These are phyloP conservation scores for Tetracladium marchalianum DNA, from an alignment of 495 filamentous ascomycete genomes.

Conservation along the genomic window DNA sequence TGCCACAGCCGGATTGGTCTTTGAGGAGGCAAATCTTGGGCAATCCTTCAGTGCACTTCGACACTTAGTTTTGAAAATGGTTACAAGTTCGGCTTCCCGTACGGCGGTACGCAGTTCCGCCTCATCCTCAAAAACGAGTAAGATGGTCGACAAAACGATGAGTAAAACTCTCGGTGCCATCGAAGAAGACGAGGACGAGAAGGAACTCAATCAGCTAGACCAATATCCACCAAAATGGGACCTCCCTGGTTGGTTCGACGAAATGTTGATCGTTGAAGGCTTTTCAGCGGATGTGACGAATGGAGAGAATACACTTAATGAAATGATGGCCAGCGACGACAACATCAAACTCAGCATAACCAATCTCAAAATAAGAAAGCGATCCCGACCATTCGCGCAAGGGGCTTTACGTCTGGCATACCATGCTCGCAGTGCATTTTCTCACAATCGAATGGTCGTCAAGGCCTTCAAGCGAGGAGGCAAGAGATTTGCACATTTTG, in stretches of 20 bases:
- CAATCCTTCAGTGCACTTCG: conserved; percentile 19
- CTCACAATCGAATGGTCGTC: conserved; percentile 21
- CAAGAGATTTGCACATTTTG: conserved; percentile 20
- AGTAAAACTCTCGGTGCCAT: conserved; percentile 8
- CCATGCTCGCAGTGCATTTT: conserved; percentile 22
- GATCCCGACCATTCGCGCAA: conserved; percentile 23
- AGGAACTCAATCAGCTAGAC: conserved; percentile 12
- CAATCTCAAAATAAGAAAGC: conserved; percentile 20
- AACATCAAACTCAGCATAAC: conserved; percentile 19
- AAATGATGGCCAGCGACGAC: conserved; percentile 22
- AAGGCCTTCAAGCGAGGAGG: conserved; percentile 21
- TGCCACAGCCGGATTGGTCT: conserved; percentile 9
- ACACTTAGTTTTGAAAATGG: conserved; percentile 23
- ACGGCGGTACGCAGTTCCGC: conserved; percentile 17
- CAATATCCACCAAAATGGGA: conserved; percentile 18
- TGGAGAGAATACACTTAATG: conserved; percentile 14
- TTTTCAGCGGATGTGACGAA: conserved; percentile 19
- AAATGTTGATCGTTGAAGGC: conserved; percentile 18
- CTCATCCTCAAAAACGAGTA: not conserved
- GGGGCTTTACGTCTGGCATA: conserved; percentile 21
- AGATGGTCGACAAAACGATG: not conserved
- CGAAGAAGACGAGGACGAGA: conserved; percentile 11
- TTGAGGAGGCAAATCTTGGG: conserved; percentile 25
- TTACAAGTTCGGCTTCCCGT: conserved; percentile 25
- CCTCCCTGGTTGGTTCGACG: conserved; percentile 21